A percentile compares a stretch with the other conserved stretches of the same genome.
These are phyloP conservation scores for Chaetomium olivaceum DNA, from an alignment of 2,329 filamentous ascomycete genomes.

Conservation along the genomic window DNA sequence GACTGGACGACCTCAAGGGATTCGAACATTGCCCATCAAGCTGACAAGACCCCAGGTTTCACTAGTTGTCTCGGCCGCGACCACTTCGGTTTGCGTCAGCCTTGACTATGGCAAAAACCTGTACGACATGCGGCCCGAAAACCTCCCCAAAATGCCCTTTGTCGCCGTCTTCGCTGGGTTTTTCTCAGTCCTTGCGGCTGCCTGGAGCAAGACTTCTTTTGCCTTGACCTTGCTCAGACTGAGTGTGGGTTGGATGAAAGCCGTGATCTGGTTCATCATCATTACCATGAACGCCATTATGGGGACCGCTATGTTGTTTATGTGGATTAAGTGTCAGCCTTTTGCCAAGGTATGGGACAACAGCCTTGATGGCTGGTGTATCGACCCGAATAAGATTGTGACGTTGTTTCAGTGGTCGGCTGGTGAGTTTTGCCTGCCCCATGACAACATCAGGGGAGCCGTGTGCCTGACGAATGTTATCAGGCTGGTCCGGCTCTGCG, in stretches of 20 bases:
- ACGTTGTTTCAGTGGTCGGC: constrained; percentile 22
- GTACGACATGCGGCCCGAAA: constrained; percentile 25
- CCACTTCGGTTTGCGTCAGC: constrained; percentile 26
- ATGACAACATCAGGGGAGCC: rapidly evolving
- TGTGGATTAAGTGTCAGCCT: constrained; percentile 24
- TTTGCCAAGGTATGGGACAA: constrained; percentile 20
- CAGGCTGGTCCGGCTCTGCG: constrained; percentile 19
- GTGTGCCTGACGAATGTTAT: not conserved
- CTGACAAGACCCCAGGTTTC: constrained; percentile 1
- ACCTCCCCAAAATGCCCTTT: constrained; percentile 28
- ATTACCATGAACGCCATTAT: constrained; percentile 35
- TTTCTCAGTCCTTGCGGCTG: constrained; percentile 38
- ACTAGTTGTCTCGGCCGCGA: constrained; percentile 30
- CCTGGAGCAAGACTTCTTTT: constrained; percentile 45
- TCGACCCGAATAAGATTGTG: constrained; percentile 20
- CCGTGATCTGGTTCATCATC: constrained; percentile 36
- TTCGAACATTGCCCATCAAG: not conserved
- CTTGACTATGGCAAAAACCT: constrained; percentile 30
- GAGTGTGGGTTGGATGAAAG: constrained; percentile 33
- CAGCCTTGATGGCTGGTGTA: constrained; percentile 12
- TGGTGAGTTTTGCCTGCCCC: not conserved
- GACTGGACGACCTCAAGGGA: not conserved
- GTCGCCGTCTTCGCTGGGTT: constrained; percentile 33
- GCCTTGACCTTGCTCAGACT: constrained; percentile 40
- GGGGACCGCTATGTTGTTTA: constrained; percentile 24